A percentile compares a stretch with the other conserved stretches of the same genome.
phyloP scores from a whole-genome alignment of 148 eudicot species.

The Heliosperma pusillum region DNA sequence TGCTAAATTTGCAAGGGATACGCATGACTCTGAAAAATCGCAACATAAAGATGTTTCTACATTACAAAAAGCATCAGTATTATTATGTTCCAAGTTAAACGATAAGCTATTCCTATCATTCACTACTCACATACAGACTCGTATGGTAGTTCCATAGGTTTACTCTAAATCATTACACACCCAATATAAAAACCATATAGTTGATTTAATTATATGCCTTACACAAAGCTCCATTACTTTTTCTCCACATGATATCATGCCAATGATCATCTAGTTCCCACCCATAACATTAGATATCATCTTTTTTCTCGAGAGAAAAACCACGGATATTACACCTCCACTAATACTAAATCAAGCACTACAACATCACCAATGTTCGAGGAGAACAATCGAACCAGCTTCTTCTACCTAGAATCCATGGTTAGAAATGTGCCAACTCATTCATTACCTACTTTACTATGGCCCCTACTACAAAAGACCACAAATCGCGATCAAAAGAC shows the following conservation, averaged over 20 bases:
- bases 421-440: background rate
- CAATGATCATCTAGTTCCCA: background rate
- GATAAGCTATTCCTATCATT: too few relatives aligned
- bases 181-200: too few relatives aligned
- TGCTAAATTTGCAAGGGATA: background rate
- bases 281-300: too few relatives aligned
- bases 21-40: background rate
- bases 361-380: background rate
- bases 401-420: background rate
- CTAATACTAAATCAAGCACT: too few relatives aligned
- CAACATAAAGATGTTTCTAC: too few relatives aligned
- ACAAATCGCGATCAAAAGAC: background rate
- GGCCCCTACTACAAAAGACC: background rate
- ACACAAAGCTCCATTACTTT: too few relatives aligned
- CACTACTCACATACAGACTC: too few relatives aligned
- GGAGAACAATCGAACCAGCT: background rate
- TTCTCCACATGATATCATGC: too few relatives aligned
- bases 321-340: background rate
- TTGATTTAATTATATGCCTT: too few relatives aligned
- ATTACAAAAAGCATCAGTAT: too few relatives aligned
- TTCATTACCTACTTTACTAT: background rate
- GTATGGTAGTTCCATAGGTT: background rate
- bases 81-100: too few relatives aligned
- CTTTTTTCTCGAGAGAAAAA: too few relatives aligned
- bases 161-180: background rate